Evolutionary conservation across 495 filamentous ascomycete species (phyloP).

Genomic region (Penicillium longicatenatum): DNA sequence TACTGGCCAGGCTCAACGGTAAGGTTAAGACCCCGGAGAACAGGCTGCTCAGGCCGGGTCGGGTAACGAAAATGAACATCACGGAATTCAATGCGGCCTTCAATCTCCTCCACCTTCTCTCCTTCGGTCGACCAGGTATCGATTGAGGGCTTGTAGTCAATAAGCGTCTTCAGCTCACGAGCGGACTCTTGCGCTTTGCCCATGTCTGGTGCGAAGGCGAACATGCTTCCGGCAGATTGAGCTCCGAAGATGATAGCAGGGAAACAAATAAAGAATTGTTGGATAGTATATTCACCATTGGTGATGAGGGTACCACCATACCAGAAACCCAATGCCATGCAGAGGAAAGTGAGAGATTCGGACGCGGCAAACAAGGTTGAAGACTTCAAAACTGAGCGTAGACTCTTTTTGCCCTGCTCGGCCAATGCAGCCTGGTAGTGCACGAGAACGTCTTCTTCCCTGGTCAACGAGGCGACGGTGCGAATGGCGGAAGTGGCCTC

Average conservation of each 20-base stretch:
- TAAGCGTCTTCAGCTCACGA: slow-evolving; percentile 67
- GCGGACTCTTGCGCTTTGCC: slow-evolving; percentile 79
- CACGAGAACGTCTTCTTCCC: slow-evolving; percentile 69
- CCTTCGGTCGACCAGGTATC: slow-evolving; percentile 65
- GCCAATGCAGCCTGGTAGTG: neutral
- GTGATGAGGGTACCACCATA: slow-evolving; percentile 79
- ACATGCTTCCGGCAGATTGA: slow-evolving; percentile 77
- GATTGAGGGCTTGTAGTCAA: slow-evolving; percentile 68
- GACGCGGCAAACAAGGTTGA: slow-evolving; percentile 73
- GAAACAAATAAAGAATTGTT: slow-evolving; percentile 83
- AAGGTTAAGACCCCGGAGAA: slow-evolving; percentile 68
- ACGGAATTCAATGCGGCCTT: slow-evolving; percentile 69
- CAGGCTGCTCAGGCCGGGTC: slow-evolving; percentile 70
- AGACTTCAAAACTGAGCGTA: slow-evolving; percentile 57
- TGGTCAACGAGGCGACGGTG: slow-evolving; percentile 83
- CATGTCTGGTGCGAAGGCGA: slow-evolving; percentile 81
- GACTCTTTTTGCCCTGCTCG: neutral
- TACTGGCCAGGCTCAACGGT: slow-evolving; percentile 70
- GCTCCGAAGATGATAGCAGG: slow-evolving; percentile 72
- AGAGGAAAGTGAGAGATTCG: slow-evolving; percentile 74
- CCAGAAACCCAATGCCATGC: slow-evolving; percentile 84
- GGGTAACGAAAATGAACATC: slow-evolving; percentile 80
- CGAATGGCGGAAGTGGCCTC: slow-evolving; percentile 87
- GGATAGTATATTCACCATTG: slow-evolving; percentile 63
- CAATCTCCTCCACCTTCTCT: slow-evolving; percentile 54